Percentiles rank a stretch among this genome's conserved stretches.
Conservation (phyloP, 176 grass and related monocot genomes). For the Musa beccarii region DNA sequence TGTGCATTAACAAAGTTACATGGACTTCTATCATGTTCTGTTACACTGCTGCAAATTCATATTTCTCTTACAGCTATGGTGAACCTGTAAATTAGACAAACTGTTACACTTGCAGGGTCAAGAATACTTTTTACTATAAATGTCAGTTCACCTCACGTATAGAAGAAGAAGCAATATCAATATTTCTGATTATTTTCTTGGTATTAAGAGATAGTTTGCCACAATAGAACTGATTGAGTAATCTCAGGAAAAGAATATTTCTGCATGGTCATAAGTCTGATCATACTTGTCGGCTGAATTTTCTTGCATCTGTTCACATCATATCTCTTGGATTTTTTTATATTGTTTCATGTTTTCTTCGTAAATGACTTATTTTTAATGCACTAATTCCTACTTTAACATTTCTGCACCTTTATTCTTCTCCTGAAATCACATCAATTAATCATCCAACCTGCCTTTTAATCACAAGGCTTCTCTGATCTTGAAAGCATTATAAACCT, state of each 20-base stretch:
- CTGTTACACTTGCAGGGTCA: neutral
- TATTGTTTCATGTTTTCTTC: neutral
- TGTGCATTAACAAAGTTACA: neutral
- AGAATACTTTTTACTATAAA: neutral
- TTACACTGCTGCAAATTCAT: neutral
- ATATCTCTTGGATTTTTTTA: neutral
- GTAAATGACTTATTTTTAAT: neutral
- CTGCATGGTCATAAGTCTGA: neutral
- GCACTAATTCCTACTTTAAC: neutral
- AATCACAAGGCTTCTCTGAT: neutral
- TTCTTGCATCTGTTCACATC: neutral
- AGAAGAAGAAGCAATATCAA: neutral
- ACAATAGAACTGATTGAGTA: neutral
- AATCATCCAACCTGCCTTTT: neutral
- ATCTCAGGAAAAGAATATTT: neutral
- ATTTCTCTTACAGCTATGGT: neutral
- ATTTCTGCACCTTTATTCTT: neutral
- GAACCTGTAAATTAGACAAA: neutral
- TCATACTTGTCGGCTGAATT: neutral
- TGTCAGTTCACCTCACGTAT: neutral
- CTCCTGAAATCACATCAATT: neutral
- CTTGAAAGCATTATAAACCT: neutral
- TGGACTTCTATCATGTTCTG: slow-evolving; percentile 2
- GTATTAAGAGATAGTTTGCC: neutral
- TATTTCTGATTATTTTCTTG: neutral